Conservation (phyloP, 208 protist species). For the Trypanosoma mega region DNA sequence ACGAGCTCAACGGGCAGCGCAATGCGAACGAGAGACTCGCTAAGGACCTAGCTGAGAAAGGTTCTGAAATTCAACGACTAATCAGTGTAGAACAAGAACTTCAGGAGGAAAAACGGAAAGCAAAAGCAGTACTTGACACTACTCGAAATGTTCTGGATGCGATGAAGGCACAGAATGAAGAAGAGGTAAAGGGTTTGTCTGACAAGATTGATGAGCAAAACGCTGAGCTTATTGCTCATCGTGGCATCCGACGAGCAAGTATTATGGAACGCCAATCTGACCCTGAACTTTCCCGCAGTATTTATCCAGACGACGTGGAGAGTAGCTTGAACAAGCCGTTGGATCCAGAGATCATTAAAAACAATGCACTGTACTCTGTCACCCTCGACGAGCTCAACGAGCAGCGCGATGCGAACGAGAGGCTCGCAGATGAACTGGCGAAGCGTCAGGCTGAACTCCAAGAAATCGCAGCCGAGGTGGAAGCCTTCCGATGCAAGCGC, state of each 20-base stretch:
- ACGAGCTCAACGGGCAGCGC: constrained; percentile 14
- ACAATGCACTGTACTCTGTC: constrained; percentile 32
- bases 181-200: too few species aligned
- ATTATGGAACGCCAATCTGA: too few species aligned
- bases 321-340: too few species aligned
- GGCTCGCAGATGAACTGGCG: constrained; percentile 2
- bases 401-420: neutral
- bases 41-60: constrained; percentile 2
- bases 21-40: neutral
- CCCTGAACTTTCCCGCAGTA: too few species aligned
- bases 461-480: constrained; percentile 19
- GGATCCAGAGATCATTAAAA: too few species aligned
- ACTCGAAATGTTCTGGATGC: constrained; percentile 23
- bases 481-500: constrained; percentile 34
- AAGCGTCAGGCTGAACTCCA: neutral
- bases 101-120: neutral
- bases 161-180: constrained; percentile 21
- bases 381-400: constrained; percentile 25
- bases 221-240: too few species aligned
- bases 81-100: constrained; percentile 19
- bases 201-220: too few species aligned
- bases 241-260: too few species aligned
- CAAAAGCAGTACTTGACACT: constrained; percentile 15
- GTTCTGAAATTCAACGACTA: constrained; percentile 16
- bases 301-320: too few species aligned